phyloP scores from a whole-genome alignment of 2,329 filamentous ascomycete species.

The Ceratocystiopsis minuta region DNA sequence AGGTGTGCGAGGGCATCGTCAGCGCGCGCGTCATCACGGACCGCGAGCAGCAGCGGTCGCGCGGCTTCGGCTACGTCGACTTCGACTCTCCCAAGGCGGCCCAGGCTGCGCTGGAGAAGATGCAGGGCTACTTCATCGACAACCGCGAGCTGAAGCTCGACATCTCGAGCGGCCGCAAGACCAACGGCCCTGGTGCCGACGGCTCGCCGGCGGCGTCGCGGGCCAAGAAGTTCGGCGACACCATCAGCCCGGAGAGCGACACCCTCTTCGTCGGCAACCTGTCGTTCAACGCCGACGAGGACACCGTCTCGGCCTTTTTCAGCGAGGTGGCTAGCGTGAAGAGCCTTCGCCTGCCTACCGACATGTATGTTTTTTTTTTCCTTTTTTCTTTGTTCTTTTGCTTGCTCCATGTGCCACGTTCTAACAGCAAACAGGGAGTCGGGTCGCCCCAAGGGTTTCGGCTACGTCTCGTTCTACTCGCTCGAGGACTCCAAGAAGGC shows the following conservation, averaged over 20 bases:
- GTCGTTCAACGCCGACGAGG: conserved; percentile 66
- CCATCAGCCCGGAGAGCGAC: conserved; percentile 59
- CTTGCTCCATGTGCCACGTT: background rate
- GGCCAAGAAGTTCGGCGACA: conserved; percentile 57
- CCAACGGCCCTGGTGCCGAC: conserved; percentile 8
- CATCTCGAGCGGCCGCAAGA: conserved; percentile 19
- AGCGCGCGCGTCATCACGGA: conserved; percentile 70
- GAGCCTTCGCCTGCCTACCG: conserved; percentile 74
- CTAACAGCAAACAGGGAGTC: conserved; percentile 37
- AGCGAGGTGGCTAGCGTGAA: conserved; percentile 50
- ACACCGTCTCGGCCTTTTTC: conserved; percentile 58
- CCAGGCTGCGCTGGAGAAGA: conserved; percentile 21
- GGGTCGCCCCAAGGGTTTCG: conserved; percentile 78
- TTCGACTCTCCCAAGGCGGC: conserved; percentile 43
- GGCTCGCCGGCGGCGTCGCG: conserved; percentile 42
- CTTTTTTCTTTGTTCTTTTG: conserved; percentile 13
- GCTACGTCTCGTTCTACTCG: conserved; percentile 70
- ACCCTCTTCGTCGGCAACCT: conserved; percentile 89
- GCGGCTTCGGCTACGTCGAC: conserved; percentile 88
- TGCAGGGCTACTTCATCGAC: conserved; percentile 18
- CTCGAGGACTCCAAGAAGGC: conserved; percentile 69
- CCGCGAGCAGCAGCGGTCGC: conserved; percentile 62
- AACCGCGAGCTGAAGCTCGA: conserved; percentile 21
- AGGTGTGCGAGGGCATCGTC: conserved; percentile 54
- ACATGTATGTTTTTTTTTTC: conserved; percentile 33